Base-by-base conservation (phyloP, 2,329 filamentous ascomycete genomes). In the Domatiomyces catenatus region DNA sequence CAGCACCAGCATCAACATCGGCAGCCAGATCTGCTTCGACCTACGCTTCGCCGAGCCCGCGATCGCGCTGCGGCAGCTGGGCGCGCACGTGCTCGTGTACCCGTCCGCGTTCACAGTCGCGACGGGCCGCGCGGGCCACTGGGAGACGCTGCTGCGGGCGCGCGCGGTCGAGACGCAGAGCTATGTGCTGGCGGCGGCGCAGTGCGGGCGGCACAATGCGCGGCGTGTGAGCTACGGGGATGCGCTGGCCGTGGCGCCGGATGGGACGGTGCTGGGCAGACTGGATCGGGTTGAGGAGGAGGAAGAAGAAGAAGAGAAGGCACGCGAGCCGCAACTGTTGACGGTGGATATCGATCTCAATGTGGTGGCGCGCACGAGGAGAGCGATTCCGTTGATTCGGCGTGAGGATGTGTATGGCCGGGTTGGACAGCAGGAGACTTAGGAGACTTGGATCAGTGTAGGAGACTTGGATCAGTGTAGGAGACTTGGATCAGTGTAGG, bases 81-180 rank as follows among this genome's bases (percentile, higher is more conserved):
- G 75, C 19, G 86, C 87, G 1, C 80, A 94, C 55, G 71, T 94
- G 49, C 71, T 95, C 47, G 80, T 86, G 0, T 95, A 90, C 62
- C 90, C 90, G 0, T 90, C 85, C 5, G 90, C 90, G 3, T 96
- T 95, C 63, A 94, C 89, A 0, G 75, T 93, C 0, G 80, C 83
- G 1, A 95, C 90, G 0, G 90, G 90, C 0, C 74, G 73, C 51
- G 85, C 85, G 1, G 22, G 22, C 22, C 90, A 95, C 67, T 96
- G 90, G 90, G 80, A 87, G 61, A 72, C 79, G 1, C 69, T 96
- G 5, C 71, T 95, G 12, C 74, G 85, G 24, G 81, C 86, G 2
- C 74, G 90, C 46, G 90, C 90, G 8, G 86, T 95, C 53, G 90
- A 95, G 71, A 87, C 83, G 17, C 85, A 95, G 68, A 80, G 80